A percentile compares a stretch with the other conserved stretches of the same genome.
These are phyloP conservation scores for Globisporangium polare DNA, from an alignment of 352 stramenopile species.

Conservation along the genomic window DNA sequence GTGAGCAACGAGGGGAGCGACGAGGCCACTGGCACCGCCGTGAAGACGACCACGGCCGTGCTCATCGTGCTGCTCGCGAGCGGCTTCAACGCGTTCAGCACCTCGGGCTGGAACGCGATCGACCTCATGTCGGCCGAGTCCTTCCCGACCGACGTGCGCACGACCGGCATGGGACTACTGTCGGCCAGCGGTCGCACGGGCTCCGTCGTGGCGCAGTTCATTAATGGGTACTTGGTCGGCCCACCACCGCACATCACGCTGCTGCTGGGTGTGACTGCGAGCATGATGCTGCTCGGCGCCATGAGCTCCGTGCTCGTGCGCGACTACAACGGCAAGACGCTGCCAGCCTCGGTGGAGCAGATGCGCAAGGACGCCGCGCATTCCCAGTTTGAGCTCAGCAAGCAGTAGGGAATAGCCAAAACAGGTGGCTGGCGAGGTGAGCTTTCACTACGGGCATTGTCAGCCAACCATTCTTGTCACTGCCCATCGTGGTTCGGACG, in stretches of 20 bases:
- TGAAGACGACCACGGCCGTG: conserved; percentile 19
- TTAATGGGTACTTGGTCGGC: conserved; percentile 82
- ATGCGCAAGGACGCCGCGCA: conserved; percentile 31
- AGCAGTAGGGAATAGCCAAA: conserved; percentile 6
- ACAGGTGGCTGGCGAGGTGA: not conserved
- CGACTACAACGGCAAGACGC: conserved; percentile 52
- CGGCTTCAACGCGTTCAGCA: conserved; percentile 91
- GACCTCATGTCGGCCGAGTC: conserved; percentile 89
- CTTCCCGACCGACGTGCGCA: conserved; percentile 88
- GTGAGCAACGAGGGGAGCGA: conserved; percentile 29
- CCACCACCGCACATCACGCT: conserved; percentile 71
- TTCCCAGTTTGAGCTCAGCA: conserved; percentile 5
- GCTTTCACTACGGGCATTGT: not conserved
- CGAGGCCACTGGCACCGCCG: not conserved
- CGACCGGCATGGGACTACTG: conserved; percentile 88
- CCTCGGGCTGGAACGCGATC: conserved; percentile 88
- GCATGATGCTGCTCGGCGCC: conserved; percentile 77
- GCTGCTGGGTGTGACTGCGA: conserved; percentile 68
- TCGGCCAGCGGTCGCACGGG: conserved; percentile 77
- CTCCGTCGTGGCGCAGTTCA: conserved; percentile 89
- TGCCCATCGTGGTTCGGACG: not conserved
- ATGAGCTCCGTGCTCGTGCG: conserved; percentile 50
- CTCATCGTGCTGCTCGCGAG: conserved; percentile 81
- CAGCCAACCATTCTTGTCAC: not conserved
- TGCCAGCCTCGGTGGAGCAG: conserved; percentile 54